phyloP scores from a whole-genome alignment of 2,329 filamentous ascomycete genomes.

The Cytospora piceicola region DNA sequence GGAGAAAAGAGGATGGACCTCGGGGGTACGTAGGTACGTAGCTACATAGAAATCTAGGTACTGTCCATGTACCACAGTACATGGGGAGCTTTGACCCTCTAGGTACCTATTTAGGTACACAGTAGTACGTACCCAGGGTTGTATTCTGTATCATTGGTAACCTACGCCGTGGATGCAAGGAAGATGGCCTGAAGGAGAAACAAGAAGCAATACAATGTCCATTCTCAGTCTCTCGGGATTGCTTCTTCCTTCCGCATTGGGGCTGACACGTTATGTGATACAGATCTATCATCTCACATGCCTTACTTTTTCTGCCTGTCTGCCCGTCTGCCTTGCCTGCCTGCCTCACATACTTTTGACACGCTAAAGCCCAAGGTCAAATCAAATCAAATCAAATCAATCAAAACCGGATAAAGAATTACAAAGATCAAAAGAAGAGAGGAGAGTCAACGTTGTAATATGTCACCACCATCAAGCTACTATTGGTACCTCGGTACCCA shows the following conservation, averaged over 20 bases:
- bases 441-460: too few species aligned
- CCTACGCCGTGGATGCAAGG: conserved; percentile 4
- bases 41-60: too few species aligned
- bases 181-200: conserved; percentile 1
- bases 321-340: too few species aligned
- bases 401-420: too few species aligned
- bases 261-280: not conserved
- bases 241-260: conserved; percentile 1
- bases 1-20: not conserved
- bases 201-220: not conserved
- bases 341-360: not conserved
- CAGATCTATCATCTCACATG: conserved; percentile 3
- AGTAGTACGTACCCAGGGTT: not conserved
- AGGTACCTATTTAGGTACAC: not conserved
- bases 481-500: too few species aligned
- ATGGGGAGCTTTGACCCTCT: not conserved
- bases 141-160: not conserved
- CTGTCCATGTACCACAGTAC: not conserved
- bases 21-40: not conserved
- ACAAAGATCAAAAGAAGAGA: too few species aligned
- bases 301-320: not conserved
- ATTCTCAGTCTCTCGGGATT: conserved; percentile 2
- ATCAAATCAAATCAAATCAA: too few species aligned
- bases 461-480: too few species aligned
- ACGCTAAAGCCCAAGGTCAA: not conserved